Percentiles rank a stretch among this genome's conserved stretches.
Conservation (phyloP, 371 early-diverging fungal genomes). For the Rhizopus microsporus region DNA sequence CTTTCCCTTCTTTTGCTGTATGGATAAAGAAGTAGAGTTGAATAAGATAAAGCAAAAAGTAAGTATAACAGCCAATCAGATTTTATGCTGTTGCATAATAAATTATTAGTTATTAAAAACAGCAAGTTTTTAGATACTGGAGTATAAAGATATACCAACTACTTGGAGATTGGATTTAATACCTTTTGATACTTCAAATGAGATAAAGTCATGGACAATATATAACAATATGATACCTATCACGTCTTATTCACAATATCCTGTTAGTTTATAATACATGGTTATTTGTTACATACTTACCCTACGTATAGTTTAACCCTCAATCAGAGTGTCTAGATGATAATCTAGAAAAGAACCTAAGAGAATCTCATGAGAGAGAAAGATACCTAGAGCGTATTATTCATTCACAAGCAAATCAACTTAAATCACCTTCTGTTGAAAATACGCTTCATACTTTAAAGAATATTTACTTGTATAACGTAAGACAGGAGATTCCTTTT, state of each 20-base stretch:
- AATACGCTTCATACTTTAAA: slow-evolving; percentile 35
- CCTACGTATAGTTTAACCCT: slow-evolving; percentile 11
- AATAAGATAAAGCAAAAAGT: background rate
- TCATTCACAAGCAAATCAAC: slow-evolving; percentile 35
- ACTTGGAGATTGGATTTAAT: slow-evolving; percentile 8
- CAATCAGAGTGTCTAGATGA: background rate
- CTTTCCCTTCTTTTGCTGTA: slow-evolving; percentile 1
- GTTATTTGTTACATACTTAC: background rate
- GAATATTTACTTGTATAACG: slow-evolving; percentile 35
- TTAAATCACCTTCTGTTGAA: slow-evolving; percentile 21
- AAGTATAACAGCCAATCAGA: background rate
- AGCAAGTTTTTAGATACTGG: slow-evolving; percentile 3
- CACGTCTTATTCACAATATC: slow-evolving; percentile 27
- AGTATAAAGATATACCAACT: background rate
- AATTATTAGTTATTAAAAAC: slow-evolving; percentile 1
- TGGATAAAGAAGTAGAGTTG: slow-evolving; percentile 1
- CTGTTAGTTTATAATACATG: slow-evolving; percentile 11
- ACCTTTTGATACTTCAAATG: slow-evolving; percentile 11
- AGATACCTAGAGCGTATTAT: slow-evolving; percentile 32
- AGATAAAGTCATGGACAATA: slow-evolving; percentile 8
- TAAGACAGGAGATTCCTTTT: slow-evolving; percentile 13
- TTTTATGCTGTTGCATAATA: background rate
- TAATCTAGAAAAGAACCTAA: slow-evolving; percentile 7
- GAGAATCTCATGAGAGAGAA: slow-evolving; percentile 31
- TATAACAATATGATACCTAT: slow-evolving; percentile 7